Conservation (phyloP, 2,329 filamentous ascomycete species). For the Aspergillus unguis region DNA sequence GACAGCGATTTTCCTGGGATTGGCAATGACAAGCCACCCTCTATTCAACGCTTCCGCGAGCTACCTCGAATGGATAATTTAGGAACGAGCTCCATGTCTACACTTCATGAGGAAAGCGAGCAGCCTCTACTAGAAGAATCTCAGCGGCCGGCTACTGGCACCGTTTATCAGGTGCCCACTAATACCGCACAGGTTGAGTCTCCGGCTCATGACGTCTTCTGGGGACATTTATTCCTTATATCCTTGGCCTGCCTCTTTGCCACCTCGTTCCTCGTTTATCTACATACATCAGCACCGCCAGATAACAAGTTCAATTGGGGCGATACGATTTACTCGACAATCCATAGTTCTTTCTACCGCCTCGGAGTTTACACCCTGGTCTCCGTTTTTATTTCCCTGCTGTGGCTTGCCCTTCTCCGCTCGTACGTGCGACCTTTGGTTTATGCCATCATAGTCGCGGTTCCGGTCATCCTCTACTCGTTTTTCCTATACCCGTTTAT, state of each 20-base stretch:
- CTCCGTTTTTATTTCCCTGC: slow-evolving; percentile 78
- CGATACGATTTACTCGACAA: slow-evolving; percentile 88
- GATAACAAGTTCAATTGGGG: slow-evolving; percentile 68
- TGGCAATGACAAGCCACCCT: slow-evolving; percentile 48
- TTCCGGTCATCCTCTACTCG: slow-evolving; percentile 80
- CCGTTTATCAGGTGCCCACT: slow-evolving; percentile 55
- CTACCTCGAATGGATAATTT: slow-evolving; percentile 38
- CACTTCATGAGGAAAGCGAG: slow-evolving; percentile 52
- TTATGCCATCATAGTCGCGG: slow-evolving; percentile 73
- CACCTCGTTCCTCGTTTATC: slow-evolving; percentile 82
- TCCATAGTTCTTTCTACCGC: slow-evolving; percentile 83
- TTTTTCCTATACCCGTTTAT: slow-evolving; percentile 91
- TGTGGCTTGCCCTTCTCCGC: slow-evolving; percentile 85
- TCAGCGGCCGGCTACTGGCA: slow-evolving; percentile 48
- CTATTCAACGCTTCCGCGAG: slow-evolving; percentile 56
- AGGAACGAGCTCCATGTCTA: slow-evolving; percentile 40
- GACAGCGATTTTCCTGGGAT: slow-evolving; percentile 38
- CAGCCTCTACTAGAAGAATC: slow-evolving; percentile 46
- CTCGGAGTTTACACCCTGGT: slow-evolving; percentile 87
- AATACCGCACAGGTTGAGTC: slow-evolving; percentile 63
- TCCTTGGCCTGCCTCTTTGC: slow-evolving; percentile 78
- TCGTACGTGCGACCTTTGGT: slow-evolving; percentile 87
- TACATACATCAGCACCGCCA: slow-evolving; percentile 74
- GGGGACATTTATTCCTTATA: slow-evolving; percentile 85
- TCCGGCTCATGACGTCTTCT: slow-evolving; percentile 84